A percentile compares a stretch with the other conserved stretches of the same genome.
These are phyloP conservation scores for barley (Hordeum vulgare) DNA, from an alignment of 176 grass and related monocot genomes.

Conservation along the genomic window DNA sequence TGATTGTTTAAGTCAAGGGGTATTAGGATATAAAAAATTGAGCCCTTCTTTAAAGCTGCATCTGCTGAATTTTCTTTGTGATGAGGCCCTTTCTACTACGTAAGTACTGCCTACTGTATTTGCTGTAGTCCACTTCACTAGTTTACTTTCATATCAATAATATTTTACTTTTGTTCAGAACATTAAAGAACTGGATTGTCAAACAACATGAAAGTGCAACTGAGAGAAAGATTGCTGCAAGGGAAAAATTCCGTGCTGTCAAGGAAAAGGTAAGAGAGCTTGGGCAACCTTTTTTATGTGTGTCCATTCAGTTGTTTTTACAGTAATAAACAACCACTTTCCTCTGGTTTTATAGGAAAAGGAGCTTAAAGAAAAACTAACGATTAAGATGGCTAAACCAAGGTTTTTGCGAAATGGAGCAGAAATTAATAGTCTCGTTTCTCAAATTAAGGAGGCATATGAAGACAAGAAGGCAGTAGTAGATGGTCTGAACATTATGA, in stretches of 20 bases:
- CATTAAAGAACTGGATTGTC: slow-evolving; percentile 66
- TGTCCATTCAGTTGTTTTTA: not conserved
- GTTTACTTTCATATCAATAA: slow-evolving; percentile 14
- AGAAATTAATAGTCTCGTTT: slow-evolving; percentile 55
- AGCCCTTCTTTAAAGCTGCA: slow-evolving; percentile 51
- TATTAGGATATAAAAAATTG: slow-evolving; percentile 59
- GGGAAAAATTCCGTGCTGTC: slow-evolving; percentile 44
- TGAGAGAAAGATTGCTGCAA: slow-evolving; percentile 43
- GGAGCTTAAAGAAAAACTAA: slow-evolving; percentile 73
- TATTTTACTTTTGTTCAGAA: slow-evolving; percentile 38
- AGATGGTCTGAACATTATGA: slow-evolving; percentile 36
- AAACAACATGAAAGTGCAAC: slow-evolving; percentile 41
- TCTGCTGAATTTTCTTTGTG: slow-evolving; percentile 79
- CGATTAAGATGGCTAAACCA: slow-evolving; percentile 35
- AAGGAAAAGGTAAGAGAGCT: slow-evolving; percentile 66
- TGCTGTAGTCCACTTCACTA: slow-evolving; percentile 15
- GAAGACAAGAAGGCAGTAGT: slow-evolving; percentile 47
- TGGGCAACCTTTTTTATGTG: not conserved
- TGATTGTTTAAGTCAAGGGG: slow-evolving; percentile 36
- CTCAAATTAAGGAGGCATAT: slow-evolving; percentile 59
- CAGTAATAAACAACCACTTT: slow-evolving; percentile 8
- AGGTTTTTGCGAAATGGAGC: slow-evolving; percentile 32
- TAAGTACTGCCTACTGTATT: slow-evolving; percentile 34
- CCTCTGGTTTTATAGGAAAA: slow-evolving; percentile 48
- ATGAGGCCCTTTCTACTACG: slow-evolving; percentile 63